Evolutionary conservation across 345 rosid species (phyloP).

Genomic region (Syzygium oleosum): DNA sequence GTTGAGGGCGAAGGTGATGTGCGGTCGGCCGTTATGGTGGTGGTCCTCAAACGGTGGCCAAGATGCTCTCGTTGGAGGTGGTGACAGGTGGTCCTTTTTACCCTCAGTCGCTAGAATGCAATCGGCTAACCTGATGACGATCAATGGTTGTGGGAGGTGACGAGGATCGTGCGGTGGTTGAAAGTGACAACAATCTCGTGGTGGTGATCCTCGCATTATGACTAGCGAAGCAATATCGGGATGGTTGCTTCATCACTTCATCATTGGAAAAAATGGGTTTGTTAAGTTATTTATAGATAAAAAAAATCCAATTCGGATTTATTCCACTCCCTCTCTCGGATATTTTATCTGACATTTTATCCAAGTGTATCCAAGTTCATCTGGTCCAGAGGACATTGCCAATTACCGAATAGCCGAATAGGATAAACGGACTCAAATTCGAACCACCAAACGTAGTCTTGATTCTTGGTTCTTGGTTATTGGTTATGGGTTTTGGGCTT

Average conservation of each 20-base stretch:
- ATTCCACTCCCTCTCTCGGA: accelerated
- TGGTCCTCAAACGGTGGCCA: not conserved
- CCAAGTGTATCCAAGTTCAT: accelerated
- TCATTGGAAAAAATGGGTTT: not conserved
- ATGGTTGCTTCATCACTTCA: not conserved
- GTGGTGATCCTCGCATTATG: accelerated
- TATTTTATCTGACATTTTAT: not conserved
- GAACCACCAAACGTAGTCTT: not conserved
- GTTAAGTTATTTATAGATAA: not conserved
- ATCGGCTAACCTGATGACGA: not conserved
- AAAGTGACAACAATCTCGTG: not conserved
- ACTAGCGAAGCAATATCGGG: accelerated
- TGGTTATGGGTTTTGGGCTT: too few species aligned
- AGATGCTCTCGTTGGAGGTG: not conserved
- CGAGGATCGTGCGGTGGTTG: accelerated
- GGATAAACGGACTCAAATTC: accelerated
- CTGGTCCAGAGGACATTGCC: accelerated
- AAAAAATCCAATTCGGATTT: not conserved
- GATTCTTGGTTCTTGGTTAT: too few species aligned
- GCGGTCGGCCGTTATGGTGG: not conserved
- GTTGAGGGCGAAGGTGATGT: not conserved
- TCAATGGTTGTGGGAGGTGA: not conserved
- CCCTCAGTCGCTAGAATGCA: not conserved
- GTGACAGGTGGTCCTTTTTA: not conserved
- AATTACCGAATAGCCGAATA: accelerated